phyloP scores from a whole-genome alignment of 495 filamentous ascomycete species.

The Talaromyces thailandensis region DNA sequence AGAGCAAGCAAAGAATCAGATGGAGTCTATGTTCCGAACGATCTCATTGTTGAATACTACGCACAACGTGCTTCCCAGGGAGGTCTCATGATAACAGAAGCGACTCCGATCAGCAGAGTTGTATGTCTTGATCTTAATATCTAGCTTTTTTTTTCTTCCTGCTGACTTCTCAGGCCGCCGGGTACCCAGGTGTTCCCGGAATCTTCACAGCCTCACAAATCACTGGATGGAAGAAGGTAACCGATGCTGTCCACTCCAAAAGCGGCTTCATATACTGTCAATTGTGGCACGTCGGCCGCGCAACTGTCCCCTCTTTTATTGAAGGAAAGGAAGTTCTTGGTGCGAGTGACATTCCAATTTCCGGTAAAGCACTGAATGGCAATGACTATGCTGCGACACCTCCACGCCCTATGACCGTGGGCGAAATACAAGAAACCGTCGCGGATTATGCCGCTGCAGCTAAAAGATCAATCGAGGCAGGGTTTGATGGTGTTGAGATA shows the following conservation, averaged over 20 bases:
- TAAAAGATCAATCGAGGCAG: slow-evolving; percentile 53
- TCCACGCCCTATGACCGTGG: slow-evolving; percentile 42
- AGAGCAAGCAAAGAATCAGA: slow-evolving; percentile 29
- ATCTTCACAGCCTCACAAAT: slow-evolving; percentile 56
- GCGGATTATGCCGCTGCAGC: slow-evolving; percentile 52
- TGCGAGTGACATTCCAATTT: slow-evolving; percentile 26
- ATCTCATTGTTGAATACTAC: slow-evolving; percentile 40
- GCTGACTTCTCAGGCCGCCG: slow-evolving; percentile 37
- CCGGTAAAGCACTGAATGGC: slow-evolving; percentile 18
- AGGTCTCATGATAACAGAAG: slow-evolving; percentile 49
- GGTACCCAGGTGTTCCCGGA: slow-evolving; percentile 48
- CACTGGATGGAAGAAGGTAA: slow-evolving; percentile 51
- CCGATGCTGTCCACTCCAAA: slow-evolving; percentile 56
- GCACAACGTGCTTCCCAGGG: slow-evolving; percentile 40
- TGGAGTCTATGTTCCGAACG: slow-evolving; percentile 21
- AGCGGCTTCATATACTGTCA: slow-evolving; percentile 56
- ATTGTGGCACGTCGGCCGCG: slow-evolving; percentile 60
- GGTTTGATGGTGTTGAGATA: slow-evolving; percentile 71
- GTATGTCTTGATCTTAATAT: slow-evolving; percentile 9
- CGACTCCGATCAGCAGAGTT: slow-evolving; percentile 44
- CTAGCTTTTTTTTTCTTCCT: neutral
- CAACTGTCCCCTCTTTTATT: slow-evolving; percentile 26
- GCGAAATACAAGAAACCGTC: slow-evolving; percentile 49
- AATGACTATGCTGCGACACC: slow-evolving; percentile 28
- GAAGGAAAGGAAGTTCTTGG: slow-evolving; percentile 18